Base-by-base conservation (phyloP, 1,284 basidiomycete genomes). In the Ceratobasidium sp. region DNA sequence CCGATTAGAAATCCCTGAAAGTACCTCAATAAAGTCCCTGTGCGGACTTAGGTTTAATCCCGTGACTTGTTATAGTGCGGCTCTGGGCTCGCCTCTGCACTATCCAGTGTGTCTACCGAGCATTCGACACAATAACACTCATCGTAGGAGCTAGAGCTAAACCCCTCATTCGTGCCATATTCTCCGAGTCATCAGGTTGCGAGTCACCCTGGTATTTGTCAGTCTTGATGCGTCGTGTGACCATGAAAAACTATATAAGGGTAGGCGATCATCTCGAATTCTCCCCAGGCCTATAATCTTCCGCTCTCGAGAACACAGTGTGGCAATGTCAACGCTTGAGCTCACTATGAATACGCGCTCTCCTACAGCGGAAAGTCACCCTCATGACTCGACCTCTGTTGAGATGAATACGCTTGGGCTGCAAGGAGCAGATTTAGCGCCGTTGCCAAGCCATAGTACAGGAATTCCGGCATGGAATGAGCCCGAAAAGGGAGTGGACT, bases 401-500 rank as follows among this genome's bases (percentile, higher is more conserved):
- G 50, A 52, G 50, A 52, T 52, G 50, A 8, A 52, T 52, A n/a
- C 18, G 8, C 50, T 52, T 52, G 50, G 18, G n/a, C 2, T 20
- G 18, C 50, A 4, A 5, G n/a, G 3, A 52, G 48, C 48, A 3
- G 20, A 12, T 50, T 50, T 12, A 50, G 20, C 20, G 2, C 14
- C 10, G 18, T 16, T 20, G n/a, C 5, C 7, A 52, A 52, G 41
- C 12, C 3, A 10, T 52, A 8, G 2, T 52, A 8, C 50, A 30
- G 59, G 23, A 1, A 46, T n/a, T 52, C 60, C 71, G 1, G 57
- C 60, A 8, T 74, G 71, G 64, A 59, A 35, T 79, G 50, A 69
- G 57, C 44, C 12, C 68, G 6, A 64, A 64, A 16, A 50, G 70
- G n/a, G 78, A 79, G 35, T 69, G 73, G 50, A 55, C 68, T 38